These are phyloP conservation scores for Eucalyptus camaldulensis DNA, from an alignment of 345 rosid species.

Conservation along the genomic window DNA sequence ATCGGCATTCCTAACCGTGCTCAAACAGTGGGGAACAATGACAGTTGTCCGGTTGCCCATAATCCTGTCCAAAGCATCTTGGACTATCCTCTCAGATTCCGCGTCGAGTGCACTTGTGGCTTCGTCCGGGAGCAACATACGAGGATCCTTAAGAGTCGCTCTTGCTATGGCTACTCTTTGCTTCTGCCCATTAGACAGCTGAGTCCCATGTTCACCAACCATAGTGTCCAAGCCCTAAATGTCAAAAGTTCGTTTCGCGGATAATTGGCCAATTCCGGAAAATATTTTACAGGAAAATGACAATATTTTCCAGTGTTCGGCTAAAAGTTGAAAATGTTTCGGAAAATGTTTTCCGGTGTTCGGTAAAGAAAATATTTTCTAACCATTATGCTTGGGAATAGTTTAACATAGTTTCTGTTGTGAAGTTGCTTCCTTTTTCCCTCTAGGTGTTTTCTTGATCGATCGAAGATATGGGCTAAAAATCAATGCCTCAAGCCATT, in stretches of 20 bases:
- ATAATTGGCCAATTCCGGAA: too few species aligned
- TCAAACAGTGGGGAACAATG: slow-evolving; percentile 22
- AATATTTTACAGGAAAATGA: too few species aligned
- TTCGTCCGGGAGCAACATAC: slow-evolving; percentile 27
- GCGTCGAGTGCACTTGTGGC: slow-evolving; percentile 28
- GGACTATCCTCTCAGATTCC: slow-evolving; percentile 16
- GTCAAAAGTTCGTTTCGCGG: background rate
- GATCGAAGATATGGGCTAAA: too few species aligned
- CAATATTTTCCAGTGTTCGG: too few species aligned
- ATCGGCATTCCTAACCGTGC: slow-evolving; percentile 18
- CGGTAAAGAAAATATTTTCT: too few species aligned
- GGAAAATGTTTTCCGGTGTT: too few species aligned
- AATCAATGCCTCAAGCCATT: too few species aligned
- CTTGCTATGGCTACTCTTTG: slow-evolving; percentile 32
- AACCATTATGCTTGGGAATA: too few species aligned
- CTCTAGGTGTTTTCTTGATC: too few species aligned
- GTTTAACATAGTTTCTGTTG: too few species aligned
- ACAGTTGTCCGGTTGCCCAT: slow-evolving; percentile 23
- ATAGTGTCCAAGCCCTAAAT: slow-evolving; percentile 18
- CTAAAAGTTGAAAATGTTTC: too few species aligned
- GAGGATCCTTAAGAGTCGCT: slow-evolving; percentile 23
- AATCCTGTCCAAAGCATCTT: slow-evolving; percentile 21
- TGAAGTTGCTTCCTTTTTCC: too few species aligned
- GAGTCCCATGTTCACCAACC: slow-evolving; percentile 40
- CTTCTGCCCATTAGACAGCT: slow-evolving; percentile 37